A percentile compares a stretch with the other conserved stretches of the same genome.
Conservation (phyloP, 2,329 filamentous ascomycete species). For the Ambrosiella beaveri region DNA sequence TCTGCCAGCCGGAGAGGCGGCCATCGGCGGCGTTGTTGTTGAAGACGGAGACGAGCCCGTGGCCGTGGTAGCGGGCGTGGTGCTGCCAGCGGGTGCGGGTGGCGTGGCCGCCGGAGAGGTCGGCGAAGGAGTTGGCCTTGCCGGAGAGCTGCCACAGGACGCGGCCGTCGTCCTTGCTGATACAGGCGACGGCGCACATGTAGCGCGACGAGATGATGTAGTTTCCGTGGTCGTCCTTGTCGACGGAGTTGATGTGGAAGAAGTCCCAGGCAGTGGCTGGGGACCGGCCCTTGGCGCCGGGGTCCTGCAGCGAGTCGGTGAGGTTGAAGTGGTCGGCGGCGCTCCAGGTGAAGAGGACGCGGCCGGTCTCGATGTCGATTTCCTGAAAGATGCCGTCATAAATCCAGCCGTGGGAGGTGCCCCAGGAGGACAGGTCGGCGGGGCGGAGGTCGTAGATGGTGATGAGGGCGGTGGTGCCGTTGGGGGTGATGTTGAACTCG, state of each 20-base stretch:
- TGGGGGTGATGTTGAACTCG: conserved; percentile 24
- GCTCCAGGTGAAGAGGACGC: conserved; percentile 31
- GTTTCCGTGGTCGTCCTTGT: conserved; percentile 32
- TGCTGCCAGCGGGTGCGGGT: conserved; percentile 34
- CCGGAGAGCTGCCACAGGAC: conserved; percentile 38
- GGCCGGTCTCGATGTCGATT: conserved; percentile 31
- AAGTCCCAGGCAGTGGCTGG: conserved; percentile 30
- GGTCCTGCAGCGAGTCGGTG: conserved; percentile 1
- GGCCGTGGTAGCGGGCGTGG: conserved; percentile 28
- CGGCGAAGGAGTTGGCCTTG: conserved; percentile 24
- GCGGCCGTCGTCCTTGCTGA: conserved; percentile 29
- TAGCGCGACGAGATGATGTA: conserved; percentile 38
- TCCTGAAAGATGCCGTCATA: conserved; percentile 25
- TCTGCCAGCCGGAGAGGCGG: conserved; percentile 23
- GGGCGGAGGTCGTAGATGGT: conserved; percentile 21
- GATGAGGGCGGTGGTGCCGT: conserved; percentile 24
- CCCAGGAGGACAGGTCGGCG: conserved; percentile 17
- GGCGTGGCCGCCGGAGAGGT: conserved; percentile 19
- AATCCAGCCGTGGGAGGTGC: conserved; percentile 17
- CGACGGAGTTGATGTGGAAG: conserved; percentile 39
- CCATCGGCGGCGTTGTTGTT: conserved; percentile 33
- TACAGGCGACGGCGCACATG: conserved; percentile 28
- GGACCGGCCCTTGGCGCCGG: conserved; percentile 16
- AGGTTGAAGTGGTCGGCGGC: conserved; percentile 17
- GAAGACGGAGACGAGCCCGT: conserved; percentile 35